These are phyloP conservation scores for Microcos paniculata DNA, from an alignment of 345 rosid genomes.

Conservation along the genomic window DNA sequence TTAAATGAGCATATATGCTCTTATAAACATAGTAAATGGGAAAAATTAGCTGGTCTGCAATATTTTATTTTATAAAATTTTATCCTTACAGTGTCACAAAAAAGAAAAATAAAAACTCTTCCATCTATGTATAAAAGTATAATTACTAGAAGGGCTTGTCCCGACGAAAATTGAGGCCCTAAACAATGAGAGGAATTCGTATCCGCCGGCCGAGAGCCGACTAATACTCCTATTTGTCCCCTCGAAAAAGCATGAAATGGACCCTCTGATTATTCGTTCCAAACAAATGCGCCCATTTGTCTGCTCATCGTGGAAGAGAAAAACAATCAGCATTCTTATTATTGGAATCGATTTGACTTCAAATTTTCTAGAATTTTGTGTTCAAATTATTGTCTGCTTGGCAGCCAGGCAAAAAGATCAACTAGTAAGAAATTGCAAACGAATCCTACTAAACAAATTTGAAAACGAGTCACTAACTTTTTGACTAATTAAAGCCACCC, in stretches of 20 bases:
- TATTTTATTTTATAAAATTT: too few relatives aligned
- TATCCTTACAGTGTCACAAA: too few relatives aligned
- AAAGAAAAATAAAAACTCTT: too few relatives aligned
- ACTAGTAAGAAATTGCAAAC: background rate
- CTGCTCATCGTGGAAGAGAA: background rate
- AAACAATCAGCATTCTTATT: too few relatives aligned
- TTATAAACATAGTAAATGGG: too few relatives aligned
- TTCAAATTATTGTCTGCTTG: background rate
- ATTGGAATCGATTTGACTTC: background rate
- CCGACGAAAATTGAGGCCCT: background rate
- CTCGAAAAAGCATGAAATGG: background rate
- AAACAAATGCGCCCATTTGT: background rate
- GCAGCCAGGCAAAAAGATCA: background rate
- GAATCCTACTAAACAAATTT: background rate
- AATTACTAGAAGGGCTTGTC: background rate
- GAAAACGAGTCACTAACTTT: background rate
- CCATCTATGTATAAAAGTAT: too few relatives aligned
- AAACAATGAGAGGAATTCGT: background rate
- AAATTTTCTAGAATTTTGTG: background rate
- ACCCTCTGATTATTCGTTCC: background rate
- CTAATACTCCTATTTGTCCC: background rate
- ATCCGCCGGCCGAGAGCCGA: background rate
- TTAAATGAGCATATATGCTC: too few relatives aligned
- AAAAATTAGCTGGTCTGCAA: too few relatives aligned
- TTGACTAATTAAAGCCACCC: background rate